These are phyloP conservation scores for Mucuna pruriens DNA, from an alignment of 306 rosid genomes.

Conservation along the genomic window DNA sequence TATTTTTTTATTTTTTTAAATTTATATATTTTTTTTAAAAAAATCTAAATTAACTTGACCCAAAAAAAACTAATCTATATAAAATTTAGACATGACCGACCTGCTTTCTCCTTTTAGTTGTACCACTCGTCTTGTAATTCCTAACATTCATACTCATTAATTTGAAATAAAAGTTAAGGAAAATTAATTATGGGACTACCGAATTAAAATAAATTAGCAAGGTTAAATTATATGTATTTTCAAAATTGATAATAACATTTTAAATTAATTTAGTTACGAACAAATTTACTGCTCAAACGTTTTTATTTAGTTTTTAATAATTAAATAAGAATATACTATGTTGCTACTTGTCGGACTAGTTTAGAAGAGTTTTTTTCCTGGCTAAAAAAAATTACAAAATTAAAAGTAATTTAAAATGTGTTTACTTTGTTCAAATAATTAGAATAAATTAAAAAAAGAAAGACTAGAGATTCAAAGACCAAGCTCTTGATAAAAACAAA, in stretches of 20 bases:
- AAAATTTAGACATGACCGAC: too few species aligned
- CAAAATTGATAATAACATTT: not conserved
- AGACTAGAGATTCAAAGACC: not conserved
- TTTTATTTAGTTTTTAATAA: not conserved
- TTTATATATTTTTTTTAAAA: too few species aligned
- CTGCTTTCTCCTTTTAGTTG: too few species aligned
- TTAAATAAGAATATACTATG: not conserved
- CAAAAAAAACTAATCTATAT: too few species aligned
- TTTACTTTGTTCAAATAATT: not conserved
- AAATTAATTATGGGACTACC: not conserved
- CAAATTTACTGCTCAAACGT: not conserved
- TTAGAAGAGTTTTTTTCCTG: not conserved
- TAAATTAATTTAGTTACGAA: not conserved
- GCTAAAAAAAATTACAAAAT: not conserved
- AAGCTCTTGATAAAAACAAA: too few species aligned
- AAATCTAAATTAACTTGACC: too few species aligned
- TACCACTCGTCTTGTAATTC: too few species aligned
- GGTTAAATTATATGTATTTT: not conserved
- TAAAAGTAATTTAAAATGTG: not conserved
- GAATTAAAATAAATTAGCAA: not conserved
- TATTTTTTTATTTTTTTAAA: too few species aligned
- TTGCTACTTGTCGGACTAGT: not conserved
- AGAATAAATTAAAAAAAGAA: not conserved
- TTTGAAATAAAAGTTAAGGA: not conserved
- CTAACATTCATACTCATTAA: too few species aligned